Base-by-base conservation (phyloP, 768 basidiomycete genomes). In the Podaxis carcinomalis region DNA sequence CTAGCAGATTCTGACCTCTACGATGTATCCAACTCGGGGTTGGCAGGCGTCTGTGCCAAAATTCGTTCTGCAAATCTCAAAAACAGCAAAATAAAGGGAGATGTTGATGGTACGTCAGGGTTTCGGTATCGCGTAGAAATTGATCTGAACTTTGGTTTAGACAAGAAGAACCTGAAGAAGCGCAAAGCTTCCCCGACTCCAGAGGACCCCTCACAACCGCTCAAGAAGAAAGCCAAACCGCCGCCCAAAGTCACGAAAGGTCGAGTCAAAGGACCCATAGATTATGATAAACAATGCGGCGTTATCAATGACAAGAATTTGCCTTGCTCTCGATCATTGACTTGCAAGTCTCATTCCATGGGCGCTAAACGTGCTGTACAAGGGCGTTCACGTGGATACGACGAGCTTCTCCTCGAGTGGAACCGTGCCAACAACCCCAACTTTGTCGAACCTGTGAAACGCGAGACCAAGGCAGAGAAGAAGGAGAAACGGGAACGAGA, bases 271-370 rank as follows among this genome's bases (percentile, higher is more conserved):
- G 92, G 92, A 1, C 94, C 95, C 3, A 85, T 96, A 53, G 90
- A 98, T 74, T 86, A 87, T 64, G 93, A 97, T 77, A 87, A 84
- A 59, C 95, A 97, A 65, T 98, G 96, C 67, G 95, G 96, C 54
- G 96, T 98, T 39, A 96, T 97, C 72, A 98, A 96, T 75, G 95
- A 96, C 76, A 97, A 97, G 73, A 83, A 83, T 47, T 77, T 93
- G 5, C 94, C 93, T 0, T 99, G 96, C 70, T 93, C 94, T 11
- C 91, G 96, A 27, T 94, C 94, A 5, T 82, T 99, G 39, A 98
- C 96, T 0, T 99, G 96, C 79, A 99, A 99, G 74, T 93, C 96
- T 4, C 96, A 99, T 71, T 90, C 93, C 1, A 96, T 99, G 89
- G 93, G 93, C 13, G 91, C 93, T 10, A 99, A 99, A 74, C 90